Evolutionary conservation across 2,329 filamentous ascomycete species (phyloP), one percentile per base, ranked within the genome.

Genomic region (Phialocephala subalpina): DNA sequence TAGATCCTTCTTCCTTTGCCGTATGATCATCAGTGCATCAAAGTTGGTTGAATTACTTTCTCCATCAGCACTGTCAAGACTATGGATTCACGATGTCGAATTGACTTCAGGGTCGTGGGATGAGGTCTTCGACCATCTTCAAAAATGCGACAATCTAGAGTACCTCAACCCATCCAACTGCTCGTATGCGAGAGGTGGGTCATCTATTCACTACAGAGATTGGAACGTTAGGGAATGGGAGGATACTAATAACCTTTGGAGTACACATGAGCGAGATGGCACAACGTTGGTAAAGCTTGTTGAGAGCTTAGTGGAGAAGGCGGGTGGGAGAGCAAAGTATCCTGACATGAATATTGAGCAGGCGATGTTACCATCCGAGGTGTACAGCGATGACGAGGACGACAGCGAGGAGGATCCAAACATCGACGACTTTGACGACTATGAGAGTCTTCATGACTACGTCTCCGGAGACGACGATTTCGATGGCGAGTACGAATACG

Each of bases 71-170:
- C 3, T 53, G 4, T 18, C 25, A 2, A 27, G 27, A 33, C 25
- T 53, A 3, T 27, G 49, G 22, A 4, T 53, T 8, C 22, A 53
- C 29, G 25, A 22, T 3, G 16, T 29, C 14, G 49, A 53, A 14
- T 22, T 53, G 22, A 53, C 49, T 18, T 53, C 49, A 3, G 49
- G 49, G 4, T 29, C 49, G 3, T 53, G 49, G 49, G 49, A 22
- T 18, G 49, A 53, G 8, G 49, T 53, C 25, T 53, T 53, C 27
- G 25, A 7, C 25, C 49, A 53, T 53, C 49, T 53, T 33, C 49
- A 53, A 11, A 27, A 27, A 16, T 53, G 49, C 49, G 25, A 53
- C 6, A 53, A 53, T 7, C 25, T 53, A 14, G 49, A 53, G 49
- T 53, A 53, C 18, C 22, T 53, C 25, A 29, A 53, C 14, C 49